Base-by-base conservation (phyloP, 176 grass and related monocot species). In the Typha latifolia region DNA sequence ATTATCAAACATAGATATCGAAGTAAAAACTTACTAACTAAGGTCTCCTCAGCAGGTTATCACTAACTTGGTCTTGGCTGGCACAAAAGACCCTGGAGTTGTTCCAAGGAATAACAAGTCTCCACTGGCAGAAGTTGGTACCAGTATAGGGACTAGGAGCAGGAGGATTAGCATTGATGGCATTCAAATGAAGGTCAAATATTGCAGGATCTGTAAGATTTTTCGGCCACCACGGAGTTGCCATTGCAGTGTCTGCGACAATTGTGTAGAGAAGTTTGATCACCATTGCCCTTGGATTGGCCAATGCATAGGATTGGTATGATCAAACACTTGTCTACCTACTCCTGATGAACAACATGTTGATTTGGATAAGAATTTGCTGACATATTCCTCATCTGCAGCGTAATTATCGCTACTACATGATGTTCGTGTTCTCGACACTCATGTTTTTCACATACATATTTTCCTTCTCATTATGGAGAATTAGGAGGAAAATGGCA, bases 261-360 rank as follows among this genome's bases (percentile, higher is more conserved):
- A 86, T 57, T 89, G 80, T 29, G 68, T 90, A 8, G 67, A 90
- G 31, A 86, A 77, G 65, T 95, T 95, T 12, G 83, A 90, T 51
- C 90, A 90, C 55, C 90, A 95, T 51, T 84, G 83, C 72, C 71
- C 80, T 27, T 86, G 80, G 85, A 86, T 81, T 21, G 75, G 72
- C 69, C 79, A 89, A 49, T 90, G 86, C 23, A 74, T 95, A 51
- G 86, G 90, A 67, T 69, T 86, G 77, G 90, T 95, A 85, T 0
- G 69, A 51, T 43, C 37, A 43, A 10, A 43, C 34, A 32, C 3
- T 79, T 48, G 14, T 14, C 14, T 20, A 49, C 21, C 34, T 20
- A 49, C 23, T 50, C 20, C 14, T 0, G 20, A 9, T 56, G 16
- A 19, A 21, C 53, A 19, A 19, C 9, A 16, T 59, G 6, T 19